These are phyloP conservation scores for Neospora caninum DNA, from an alignment of 169 alveolate genomes.

Conservation along the genomic window DNA sequence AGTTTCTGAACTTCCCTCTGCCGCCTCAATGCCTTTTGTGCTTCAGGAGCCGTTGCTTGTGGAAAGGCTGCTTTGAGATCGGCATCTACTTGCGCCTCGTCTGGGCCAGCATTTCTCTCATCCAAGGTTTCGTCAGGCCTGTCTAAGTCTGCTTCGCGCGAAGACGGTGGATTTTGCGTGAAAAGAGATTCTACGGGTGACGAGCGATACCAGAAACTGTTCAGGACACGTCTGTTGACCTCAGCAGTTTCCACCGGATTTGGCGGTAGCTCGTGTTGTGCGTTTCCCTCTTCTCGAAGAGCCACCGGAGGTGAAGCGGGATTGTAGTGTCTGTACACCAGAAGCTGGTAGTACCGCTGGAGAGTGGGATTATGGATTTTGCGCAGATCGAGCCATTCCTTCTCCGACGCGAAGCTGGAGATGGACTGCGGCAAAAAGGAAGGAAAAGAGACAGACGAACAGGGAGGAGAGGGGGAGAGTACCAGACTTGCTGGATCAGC, in stretches of 20 bases:
- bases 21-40: not conserved
- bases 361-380: not conserved
- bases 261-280: not conserved
- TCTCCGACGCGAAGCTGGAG: not conserved
- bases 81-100: not conserved
- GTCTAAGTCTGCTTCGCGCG: not conserved
- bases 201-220: not conserved
- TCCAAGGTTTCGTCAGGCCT: not conserved
- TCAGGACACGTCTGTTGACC: not conserved
- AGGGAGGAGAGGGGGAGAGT: slow-evolving; percentile 8
- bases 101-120: not conserved
- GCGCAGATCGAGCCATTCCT: not conserved
- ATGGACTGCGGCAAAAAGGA: not conserved
- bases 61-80: not conserved
- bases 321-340: slow-evolving; percentile 35
- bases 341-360: slow-evolving; percentile 29
- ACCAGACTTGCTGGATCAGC: not conserved
- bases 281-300: not conserved
- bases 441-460: not conserved
- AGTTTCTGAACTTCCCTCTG: slow-evolving; percentile 21
- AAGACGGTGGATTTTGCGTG: not conserved
- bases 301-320: slow-evolving; percentile 28
- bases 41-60: not conserved
- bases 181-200: not conserved
- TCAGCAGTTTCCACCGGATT: not conserved